Evolutionary conservation across 1,139 yeast species (phyloP).

Genomic region (Scheffersomyces stambukii): DNA sequence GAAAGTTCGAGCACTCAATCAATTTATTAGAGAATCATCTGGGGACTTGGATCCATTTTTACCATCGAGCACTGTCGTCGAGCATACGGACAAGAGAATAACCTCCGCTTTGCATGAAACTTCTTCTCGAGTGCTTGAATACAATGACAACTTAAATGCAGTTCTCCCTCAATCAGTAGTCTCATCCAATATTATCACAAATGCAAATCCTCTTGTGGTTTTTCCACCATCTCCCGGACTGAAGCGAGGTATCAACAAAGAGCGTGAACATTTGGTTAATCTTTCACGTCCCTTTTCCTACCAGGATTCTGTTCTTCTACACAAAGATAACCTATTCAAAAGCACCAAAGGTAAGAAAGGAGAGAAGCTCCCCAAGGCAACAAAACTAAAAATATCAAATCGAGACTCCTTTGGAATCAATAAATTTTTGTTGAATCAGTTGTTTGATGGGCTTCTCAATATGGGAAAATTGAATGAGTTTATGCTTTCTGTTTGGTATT

Average conservation of each 20-base stretch:
- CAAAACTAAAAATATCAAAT: conserved; percentile 2
- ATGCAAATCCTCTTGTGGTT: too few relatives aligned
- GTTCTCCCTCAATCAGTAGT: too few relatives aligned
- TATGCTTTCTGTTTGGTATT: conserved; percentile 25
- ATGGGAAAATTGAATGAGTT: conserved; percentile 32
- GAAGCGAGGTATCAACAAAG: conserved; percentile 20
- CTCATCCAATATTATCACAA: conserved; percentile 8
- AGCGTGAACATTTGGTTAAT: conserved; percentile 28
- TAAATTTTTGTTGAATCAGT: conserved; percentile 27
- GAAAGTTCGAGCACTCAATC: too few relatives aligned
- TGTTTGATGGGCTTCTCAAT: conserved; percentile 28
- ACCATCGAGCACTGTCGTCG: too few relatives aligned
- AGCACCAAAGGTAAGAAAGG: conserved; percentile 21
- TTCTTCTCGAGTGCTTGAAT: too few relatives aligned
- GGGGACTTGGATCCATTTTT: too few relatives aligned
- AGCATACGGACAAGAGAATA: too few relatives aligned
- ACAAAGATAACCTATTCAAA: conserved; percentile 13
- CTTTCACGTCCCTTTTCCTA: conserved; percentile 22
- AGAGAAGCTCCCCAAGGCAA: conserved; percentile 12
- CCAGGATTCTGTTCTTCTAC: conserved; percentile 15
- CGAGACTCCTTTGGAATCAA: conserved; percentile 12
- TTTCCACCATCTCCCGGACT: too few relatives aligned
- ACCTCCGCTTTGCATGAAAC: too few relatives aligned
- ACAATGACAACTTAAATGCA: too few relatives aligned
- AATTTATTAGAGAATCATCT: too few relatives aligned